These are phyloP conservation scores for Globisporangium splendens DNA, from an alignment of 352 stramenopile species.

Conservation along the genomic window DNA sequence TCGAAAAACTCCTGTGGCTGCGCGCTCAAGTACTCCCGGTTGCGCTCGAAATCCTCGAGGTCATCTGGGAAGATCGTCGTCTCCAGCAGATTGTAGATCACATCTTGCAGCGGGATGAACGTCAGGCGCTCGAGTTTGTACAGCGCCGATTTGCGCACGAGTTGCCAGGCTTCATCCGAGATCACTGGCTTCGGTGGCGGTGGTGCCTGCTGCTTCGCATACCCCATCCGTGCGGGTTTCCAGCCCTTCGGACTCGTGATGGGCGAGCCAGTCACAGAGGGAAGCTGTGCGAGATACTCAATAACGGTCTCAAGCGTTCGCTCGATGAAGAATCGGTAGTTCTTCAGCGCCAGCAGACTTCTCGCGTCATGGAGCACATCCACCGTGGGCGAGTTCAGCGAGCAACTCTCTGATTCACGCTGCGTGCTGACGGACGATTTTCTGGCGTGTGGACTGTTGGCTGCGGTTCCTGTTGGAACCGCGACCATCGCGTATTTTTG, in stretches of 20 bases:
- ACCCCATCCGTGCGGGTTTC: conserved; percentile 13
- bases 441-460: conserved; percentile 21
- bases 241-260: conserved; percentile 10
- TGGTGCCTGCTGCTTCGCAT: not conserved
- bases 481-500: conserved; percentile 33
- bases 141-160: conserved; percentile 41
- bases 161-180: conserved; percentile 47
- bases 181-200: not conserved
- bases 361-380: conserved; percentile 44
- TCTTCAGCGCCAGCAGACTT: conserved; percentile 58
- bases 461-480: conserved; percentile 2
- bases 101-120: conserved; percentile 64
- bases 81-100: conserved; percentile 62
- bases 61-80: conserved; percentile 28
- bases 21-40: conserved; percentile 34
- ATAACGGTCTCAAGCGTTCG: conserved; percentile 50
- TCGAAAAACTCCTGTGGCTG: conserved; percentile 61
- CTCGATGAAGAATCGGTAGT: conserved; percentile 75
- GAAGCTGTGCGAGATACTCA: conserved; percentile 28
- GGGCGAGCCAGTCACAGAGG: conserved; percentile 8
- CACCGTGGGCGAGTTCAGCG: conserved; percentile 17
- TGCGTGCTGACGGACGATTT: too few relatives aligned
- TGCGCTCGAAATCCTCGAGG: conserved; percentile 49
- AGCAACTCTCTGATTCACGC: too few relatives aligned
- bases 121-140: conserved; percentile 63